Base-by-base conservation (phyloP, 2,329 filamentous ascomycete genomes). In the Neofusicoccum ribis region DNA sequence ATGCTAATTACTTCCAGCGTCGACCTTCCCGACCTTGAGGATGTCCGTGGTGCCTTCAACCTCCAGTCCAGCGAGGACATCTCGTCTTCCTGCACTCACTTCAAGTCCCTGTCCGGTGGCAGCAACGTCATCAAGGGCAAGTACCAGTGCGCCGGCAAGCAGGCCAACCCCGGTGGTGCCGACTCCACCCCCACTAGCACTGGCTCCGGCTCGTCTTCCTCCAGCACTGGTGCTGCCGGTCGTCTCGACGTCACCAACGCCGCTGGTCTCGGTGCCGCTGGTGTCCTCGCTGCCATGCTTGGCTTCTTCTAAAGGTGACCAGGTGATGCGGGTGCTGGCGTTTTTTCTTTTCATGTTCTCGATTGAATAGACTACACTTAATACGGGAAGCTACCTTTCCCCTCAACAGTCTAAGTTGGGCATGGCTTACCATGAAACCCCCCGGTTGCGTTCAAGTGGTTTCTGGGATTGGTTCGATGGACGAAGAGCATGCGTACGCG, bases 21-120 rank as follows among this genome's bases (percentile, higher is more conserved):
- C 70, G 75, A 83, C 41, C 85, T 97, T 63, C 89, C 91, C 67
- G 75, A 80, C 17, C 74, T 84, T 46, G 70, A 74, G 66, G 76
- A 78, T 65, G 79, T 83, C 69, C 75, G 74, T 67, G 82, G 82
- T 76, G 79, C 81, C 50, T 83, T 83, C 78, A 83, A 82, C 78
- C 71, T 84, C 62, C 79, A 82, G 72, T 82, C 80, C 14, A 76
- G 77, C 59, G 72, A 72, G 52, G 74, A 83, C 71, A 73, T 84
- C 67, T 70, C 71, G 62, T 62, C 67, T 23, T 71, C 72, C 41
- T 84, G 82, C 77, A 66, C 67, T 66, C 65, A 72, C 65, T 83
- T 82, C 78, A 67, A 80, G 69, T 54, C 67, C 8, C 73, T 81
- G 66, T 71, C 76, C 62, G 73, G 78, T 68, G 72, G 72, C 71